These are phyloP conservation scores for Aspergillus chevalieri DNA, from an alignment of 2,329 filamentous ascomycete species.

Conservation along the genomic window DNA sequence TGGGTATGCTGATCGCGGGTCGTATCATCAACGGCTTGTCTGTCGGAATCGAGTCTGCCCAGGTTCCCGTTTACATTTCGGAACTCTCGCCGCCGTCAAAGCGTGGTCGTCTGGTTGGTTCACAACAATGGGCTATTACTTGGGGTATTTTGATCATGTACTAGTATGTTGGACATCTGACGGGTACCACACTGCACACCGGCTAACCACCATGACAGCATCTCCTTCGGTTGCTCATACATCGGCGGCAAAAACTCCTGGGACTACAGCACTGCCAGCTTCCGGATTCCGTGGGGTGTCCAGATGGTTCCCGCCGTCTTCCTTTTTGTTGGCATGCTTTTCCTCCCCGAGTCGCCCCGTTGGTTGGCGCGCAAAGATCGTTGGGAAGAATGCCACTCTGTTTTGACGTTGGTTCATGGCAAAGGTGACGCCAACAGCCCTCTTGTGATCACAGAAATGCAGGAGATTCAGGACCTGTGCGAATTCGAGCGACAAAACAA, in stretches of 20 bases:
- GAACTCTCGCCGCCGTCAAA: slow-evolving; percentile 56
- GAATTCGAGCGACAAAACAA: slow-evolving; percentile 66
- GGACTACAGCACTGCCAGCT: slow-evolving; percentile 44
- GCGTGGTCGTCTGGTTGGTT: slow-evolving; percentile 60
- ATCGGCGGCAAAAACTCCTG: slow-evolving; percentile 41
- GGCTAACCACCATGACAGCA: slow-evolving; percentile 25
- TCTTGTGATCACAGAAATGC: slow-evolving; percentile 62
- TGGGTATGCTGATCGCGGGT: slow-evolving; percentile 64
- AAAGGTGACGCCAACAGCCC: slow-evolving; percentile 59
- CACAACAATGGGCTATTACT: slow-evolving; percentile 71
- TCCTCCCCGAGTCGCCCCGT: slow-evolving; percentile 53
- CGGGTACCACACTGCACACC: not conserved
- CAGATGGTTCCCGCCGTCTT: slow-evolving; percentile 58
- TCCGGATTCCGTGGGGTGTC: slow-evolving; percentile 59
- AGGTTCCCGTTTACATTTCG: slow-evolving; percentile 66
- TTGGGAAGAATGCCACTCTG: slow-evolving; percentile 47
- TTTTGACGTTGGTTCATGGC: slow-evolving; percentile 55
- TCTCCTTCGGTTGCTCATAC: slow-evolving; percentile 56
- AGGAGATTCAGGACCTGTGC: slow-evolving; percentile 66
- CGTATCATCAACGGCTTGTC: slow-evolving; percentile 65
- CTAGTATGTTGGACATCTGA: slow-evolving; percentile 35
- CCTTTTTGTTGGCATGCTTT: slow-evolving; percentile 51
- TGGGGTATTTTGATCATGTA: slow-evolving; percentile 67
- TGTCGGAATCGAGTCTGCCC: slow-evolving; percentile 65
- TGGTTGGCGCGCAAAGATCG: slow-evolving; percentile 60